These are phyloP conservation scores for Catenaria anguillulae DNA, from an alignment of 371 early-diverging fungal species.

Conservation along the genomic window DNA sequence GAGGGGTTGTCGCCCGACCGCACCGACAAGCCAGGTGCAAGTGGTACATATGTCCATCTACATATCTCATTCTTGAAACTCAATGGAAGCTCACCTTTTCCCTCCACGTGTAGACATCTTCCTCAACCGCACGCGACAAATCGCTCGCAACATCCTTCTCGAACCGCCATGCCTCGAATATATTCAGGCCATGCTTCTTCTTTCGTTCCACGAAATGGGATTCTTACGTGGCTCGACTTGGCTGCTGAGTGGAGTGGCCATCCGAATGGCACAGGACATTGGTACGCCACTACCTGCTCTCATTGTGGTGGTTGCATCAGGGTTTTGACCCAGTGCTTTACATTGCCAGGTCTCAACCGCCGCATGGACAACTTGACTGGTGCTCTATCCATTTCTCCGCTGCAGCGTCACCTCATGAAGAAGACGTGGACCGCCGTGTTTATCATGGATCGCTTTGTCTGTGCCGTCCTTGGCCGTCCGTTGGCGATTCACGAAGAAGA, in stretches of 20 bases:
- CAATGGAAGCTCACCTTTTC: not conserved
- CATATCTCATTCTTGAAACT: not conserved
- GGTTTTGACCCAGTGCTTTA: too few species aligned
- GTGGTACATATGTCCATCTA: not conserved
- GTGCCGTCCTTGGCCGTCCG: constrained; percentile 2
- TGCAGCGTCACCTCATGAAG: constrained; percentile 3
- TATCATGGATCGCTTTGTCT: constrained; percentile 5
- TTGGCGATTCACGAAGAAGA: constrained; percentile 3
- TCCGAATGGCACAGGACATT: constrained; percentile 6
- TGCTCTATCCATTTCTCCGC: not conserved
- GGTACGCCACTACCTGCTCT: too few species aligned
- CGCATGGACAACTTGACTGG: constrained; percentile 1
- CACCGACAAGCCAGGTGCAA: not conserved
- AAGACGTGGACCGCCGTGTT: constrained; percentile 2
- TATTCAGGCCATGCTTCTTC: constrained; percentile 6
- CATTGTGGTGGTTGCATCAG: too few species aligned
- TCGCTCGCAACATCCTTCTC: constrained; percentile 3
- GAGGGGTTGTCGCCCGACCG: not conserved
- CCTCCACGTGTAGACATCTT: constrained; percentile 1
- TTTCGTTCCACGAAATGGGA: constrained; percentile 1
- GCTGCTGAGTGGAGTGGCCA: not conserved
- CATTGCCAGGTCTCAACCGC: constrained; percentile 5
- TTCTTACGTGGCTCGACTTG: constrained; percentile 4
- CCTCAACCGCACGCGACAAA: not conserved
- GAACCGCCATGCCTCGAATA: constrained; percentile 4